Base-by-base conservation (phyloP, 2,329 filamentous ascomycete species). In the Ramularia endophylla region DNA sequence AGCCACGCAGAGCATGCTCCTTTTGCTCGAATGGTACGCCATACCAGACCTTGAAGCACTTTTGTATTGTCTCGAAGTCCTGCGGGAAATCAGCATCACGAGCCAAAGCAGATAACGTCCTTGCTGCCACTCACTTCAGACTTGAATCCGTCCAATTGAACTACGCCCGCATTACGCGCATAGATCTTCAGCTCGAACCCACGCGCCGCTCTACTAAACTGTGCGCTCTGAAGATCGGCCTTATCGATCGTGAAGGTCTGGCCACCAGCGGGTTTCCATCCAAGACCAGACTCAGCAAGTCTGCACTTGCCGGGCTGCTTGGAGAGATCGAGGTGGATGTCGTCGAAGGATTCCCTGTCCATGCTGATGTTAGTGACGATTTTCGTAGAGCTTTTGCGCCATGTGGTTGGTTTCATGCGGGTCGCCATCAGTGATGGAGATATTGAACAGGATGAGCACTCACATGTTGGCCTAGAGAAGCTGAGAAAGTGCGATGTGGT, bases 41-140 rank as follows among this genome's bases (percentile, higher is more conserved):
- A 69, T 97, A 98, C 87, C 90, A 97, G 60, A 90, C 86, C 71
- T 95, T 97, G 76, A 98, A 95, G 54, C 92, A 80, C 65, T 95
- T 95, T 68, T 73, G 77, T 11, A 95, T 72, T 41, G 92, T 86
- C 53, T 98, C 92, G 55, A 87, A 86, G 65, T 98, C 90, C 75
- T 87, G 58, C 15, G 6, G 8, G n/a, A n/a, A 60, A 44, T 27
- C 11, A 15, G 9, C 4, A 25, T 12, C 18, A n/a, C n/a, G n/a
- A n/a, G n/a, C n/a, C n/a, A n/a, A n/a, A n/a, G n/a, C n/a, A n/a
- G n/a, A n/a, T n/a, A n/a, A 25, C 42, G 31, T 44, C 25, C 42
- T 15, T 25, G 22, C 17, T 16, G n/a, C 4, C 16, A 41, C 65
- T 49, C 55, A 78, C 83, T 65, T 95, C 89, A 63, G 89, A 84